Evolutionary conservation across 805 yeast species (phyloP).

Genomic region (Metschnikowia peoriensis): DNA sequence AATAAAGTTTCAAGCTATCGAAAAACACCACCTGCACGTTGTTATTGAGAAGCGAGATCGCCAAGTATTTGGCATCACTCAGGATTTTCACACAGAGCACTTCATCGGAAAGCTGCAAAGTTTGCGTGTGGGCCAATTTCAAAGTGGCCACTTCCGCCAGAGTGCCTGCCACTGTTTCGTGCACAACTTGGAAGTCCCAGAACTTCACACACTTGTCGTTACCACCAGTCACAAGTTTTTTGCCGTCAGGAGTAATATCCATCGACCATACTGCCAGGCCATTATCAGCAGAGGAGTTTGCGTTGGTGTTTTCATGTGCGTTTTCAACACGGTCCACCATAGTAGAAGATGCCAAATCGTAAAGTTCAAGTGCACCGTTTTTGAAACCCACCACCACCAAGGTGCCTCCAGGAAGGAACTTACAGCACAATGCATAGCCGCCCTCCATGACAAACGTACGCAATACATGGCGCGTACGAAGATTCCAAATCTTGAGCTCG

Average conservation of each 20-base stretch:
- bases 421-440: conserved; percentile 79
- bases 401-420: conserved; percentile 89
- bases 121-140: conserved; percentile 68
- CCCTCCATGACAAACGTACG: conserved; percentile 72
- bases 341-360: conserved; percentile 82
- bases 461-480: conserved; percentile 67
- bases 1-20: conserved; percentile 82
- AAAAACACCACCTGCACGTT: conserved; percentile 93
- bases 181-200: conserved; percentile 77
- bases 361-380: conserved; percentile 77
- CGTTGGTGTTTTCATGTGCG: conserved; percentile 50
- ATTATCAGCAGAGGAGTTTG: conserved; percentile 24
- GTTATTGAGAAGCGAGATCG: conserved; percentile 83
- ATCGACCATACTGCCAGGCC: conserved; percentile 81
- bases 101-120: conserved; percentile 84
- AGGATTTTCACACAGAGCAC: conserved; percentile 76
- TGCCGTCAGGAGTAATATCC: conserved; percentile 84
- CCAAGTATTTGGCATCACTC: conserved; percentile 72
- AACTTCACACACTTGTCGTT: conserved; percentile 88
- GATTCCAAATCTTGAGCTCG: conserved; percentile 83
- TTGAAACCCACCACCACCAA: conserved; percentile 86
- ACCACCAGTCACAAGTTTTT: conserved; percentile 83
- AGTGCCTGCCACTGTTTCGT: conserved; percentile 72
- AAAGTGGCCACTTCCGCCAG: conserved; percentile 48
- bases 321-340: conserved; percentile 61